A percentile compares a stretch with the other conserved stretches of the same genome.
Conservation (phyloP, 2,329 filamentous ascomycete species). For the Aspergillus cejpii region DNA sequence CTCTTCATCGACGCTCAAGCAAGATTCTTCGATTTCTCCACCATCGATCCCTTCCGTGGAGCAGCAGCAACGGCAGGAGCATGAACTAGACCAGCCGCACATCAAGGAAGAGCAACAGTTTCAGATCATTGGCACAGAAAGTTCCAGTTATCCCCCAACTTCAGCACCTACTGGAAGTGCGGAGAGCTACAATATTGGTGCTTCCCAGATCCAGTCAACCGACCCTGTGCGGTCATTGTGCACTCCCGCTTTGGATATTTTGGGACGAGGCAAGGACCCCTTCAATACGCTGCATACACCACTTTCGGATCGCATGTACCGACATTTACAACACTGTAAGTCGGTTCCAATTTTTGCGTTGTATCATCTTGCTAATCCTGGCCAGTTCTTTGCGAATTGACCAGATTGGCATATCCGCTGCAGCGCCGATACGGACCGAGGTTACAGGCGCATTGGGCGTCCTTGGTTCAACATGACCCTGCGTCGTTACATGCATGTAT, state of each 20-base stretch:
- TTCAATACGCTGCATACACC: constrained; percentile 33
- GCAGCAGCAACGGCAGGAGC: constrained; percentile 9
- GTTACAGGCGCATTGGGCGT: constrained; percentile 32
- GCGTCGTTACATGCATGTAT: constrained; percentile 35
- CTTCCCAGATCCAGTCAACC: constrained; percentile 10
- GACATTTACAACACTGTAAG: constrained; percentile 35
- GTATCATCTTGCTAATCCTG: constrained; percentile 4
- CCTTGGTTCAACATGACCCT: constrained; percentile 32
- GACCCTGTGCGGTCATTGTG: constrained; percentile 4
- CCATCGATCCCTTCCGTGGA: background rate
- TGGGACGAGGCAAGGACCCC: constrained; percentile 32
- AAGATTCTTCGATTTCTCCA: background rate
- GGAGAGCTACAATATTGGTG: constrained; percentile 14
- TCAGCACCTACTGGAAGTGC: constrained; percentile 5
- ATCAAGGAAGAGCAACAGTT: constrained; percentile 11
- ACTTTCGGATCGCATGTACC: constrained; percentile 34
- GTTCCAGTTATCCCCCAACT: constrained; percentile 3
- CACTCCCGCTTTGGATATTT: constrained; percentile 20
- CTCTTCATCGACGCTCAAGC: constrained; percentile 2
- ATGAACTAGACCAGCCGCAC: constrained; percentile 6
- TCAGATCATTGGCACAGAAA: constrained; percentile 6
- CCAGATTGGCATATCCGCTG: constrained; percentile 32
- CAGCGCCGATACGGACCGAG: constrained; percentile 31
- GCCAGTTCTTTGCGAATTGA: constrained; percentile 34
- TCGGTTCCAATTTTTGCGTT: background rate